phyloP scores from a whole-genome alignment of 768 basidiomycete genomes.

The Boletus bicolor region DNA sequence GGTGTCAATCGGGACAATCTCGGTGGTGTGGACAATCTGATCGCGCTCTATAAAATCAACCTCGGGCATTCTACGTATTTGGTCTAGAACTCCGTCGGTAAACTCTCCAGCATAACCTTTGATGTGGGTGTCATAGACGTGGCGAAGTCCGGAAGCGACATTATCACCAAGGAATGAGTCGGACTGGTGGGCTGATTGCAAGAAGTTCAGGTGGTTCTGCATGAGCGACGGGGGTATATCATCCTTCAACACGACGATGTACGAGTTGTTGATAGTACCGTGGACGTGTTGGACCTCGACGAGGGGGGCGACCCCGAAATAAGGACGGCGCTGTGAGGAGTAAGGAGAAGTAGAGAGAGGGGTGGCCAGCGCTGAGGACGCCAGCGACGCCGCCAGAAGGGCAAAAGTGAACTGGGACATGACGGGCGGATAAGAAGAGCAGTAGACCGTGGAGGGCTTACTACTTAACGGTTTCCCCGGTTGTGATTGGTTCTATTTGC shows the following conservation, averaged over 20 bases:
- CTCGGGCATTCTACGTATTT: conserved; percentile 80
- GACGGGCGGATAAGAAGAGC: conserved; percentile 23
- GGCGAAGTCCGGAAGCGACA: conserved; percentile 52
- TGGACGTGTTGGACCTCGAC: conserved; percentile 58
- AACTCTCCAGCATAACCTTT: conserved; percentile 84
- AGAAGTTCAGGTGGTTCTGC: conserved; percentile 76
- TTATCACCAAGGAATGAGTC: conserved; percentile 49
- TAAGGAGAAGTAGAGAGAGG: conserved; percentile 46
- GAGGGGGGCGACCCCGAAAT: conserved; percentile 60
- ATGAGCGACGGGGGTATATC: conserved; percentile 54
- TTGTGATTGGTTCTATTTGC: conserved; percentile 29
- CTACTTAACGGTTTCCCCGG: conserved; percentile 24
- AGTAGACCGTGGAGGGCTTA: neutral
- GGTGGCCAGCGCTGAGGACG: conserved; percentile 34
- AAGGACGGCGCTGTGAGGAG: conserved; percentile 36
- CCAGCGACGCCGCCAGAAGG: conserved; percentile 39
- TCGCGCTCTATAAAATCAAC: conserved; percentile 92
- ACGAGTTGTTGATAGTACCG: conserved; percentile 83
- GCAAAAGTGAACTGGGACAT: conserved; percentile 35
- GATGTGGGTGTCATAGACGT: conserved; percentile 73
- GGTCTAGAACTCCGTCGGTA: conserved; percentile 62
- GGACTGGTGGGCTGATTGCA: conserved; percentile 58
- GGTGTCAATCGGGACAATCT: conserved; percentile 15
- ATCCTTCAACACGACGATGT: conserved; percentile 87
- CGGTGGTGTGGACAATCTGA: conserved; percentile 79